Evolutionary conservation across 1,284 basidiomycete species (phyloP), one percentile per base, ranked within the genome.

Genomic region (Melampsora larici-populina): DNA sequence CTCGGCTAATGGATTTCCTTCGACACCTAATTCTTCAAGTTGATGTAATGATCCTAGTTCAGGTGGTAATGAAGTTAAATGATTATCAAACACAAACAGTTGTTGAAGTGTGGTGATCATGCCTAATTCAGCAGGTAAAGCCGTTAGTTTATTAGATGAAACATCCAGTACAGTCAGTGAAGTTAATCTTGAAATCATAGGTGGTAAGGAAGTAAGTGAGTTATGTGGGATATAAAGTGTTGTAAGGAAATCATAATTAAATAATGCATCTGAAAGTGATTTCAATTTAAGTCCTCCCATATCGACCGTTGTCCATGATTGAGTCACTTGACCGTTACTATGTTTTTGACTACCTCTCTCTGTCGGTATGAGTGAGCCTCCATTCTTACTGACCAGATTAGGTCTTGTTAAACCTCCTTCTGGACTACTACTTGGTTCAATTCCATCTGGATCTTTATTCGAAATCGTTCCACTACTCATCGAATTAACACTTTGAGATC

Each of bases 151-250:
- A 85, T 99, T 99, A 74, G 90, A 91, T 0, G 95, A 97, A 43
- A 95, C 88, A 85, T 99, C 97, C 65, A 99, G 89, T 21, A 96
- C 86, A 79, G 94, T 92, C 65, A 99, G 87, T 82, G 95, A 91
- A 62, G 90, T 89, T 78, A 99, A 88, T 81, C 89, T 89, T 73
- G 91, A 87, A 80, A 99, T 93, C 83, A 92, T 89, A 13, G 92
- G 88, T 3, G 96, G 94, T 66, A 99, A 86, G 80, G 88, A 85
- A 21, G 90, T 87, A 77, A 99, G 88, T 48, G 89, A 87, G 83
- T 99, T 99, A 87, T 99, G 96, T 82, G 98, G 98, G 85, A 99
- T 92, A 85, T 97, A 99, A 75, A 99, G 89, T 80, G 91, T 92
- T 79, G 92, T 92, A 80, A 99, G 89, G 86, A 97, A 98, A n/a